Percentiles rank a stretch among this genome's conserved stretches.
These are phyloP conservation scores for Chaetomidium leptoderma DNA, from an alignment of 495 filamentous ascomycete genomes.

Conservation along the genomic window DNA sequence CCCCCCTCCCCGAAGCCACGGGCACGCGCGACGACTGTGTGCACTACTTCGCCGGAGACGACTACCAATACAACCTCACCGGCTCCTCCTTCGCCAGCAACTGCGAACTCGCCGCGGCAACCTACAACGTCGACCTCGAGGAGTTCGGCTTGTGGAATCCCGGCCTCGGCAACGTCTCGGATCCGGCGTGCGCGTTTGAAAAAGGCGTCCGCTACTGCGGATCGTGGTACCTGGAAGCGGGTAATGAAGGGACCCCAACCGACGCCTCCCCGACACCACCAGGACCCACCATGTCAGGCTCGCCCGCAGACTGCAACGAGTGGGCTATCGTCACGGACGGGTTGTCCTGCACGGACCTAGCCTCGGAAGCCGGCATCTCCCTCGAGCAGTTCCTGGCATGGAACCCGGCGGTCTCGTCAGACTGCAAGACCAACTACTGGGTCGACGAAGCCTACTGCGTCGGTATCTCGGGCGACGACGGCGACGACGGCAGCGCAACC, in stretches of 20 bases:
- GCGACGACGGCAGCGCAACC: too few species aligned
- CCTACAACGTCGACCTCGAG: conserved; percentile 12
- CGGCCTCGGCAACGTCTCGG: not conserved
- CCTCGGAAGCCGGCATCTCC: not conserved
- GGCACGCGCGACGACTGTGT: conserved; percentile 23
- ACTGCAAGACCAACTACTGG: conserved; percentile 1
- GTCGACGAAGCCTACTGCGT: conserved; percentile 1
- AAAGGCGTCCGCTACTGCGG: conserved; percentile 1
- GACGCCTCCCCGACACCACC: too few species aligned
- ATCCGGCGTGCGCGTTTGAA: conserved; percentile 12
- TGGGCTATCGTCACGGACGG: not conserved
- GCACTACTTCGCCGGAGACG: conserved; percentile 16
- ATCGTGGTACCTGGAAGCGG: conserved; percentile 13
- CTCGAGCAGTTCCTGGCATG: not conserved
- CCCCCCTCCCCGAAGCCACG: conserved; percentile 15
- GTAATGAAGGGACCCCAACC: too few species aligned
- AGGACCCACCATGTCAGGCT: not conserved
- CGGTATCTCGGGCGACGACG: not conserved
- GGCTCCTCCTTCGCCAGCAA: not conserved
- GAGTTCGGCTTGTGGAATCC: conserved; percentile 12
- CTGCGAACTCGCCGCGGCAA: conserved; percentile 9
- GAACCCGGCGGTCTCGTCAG: not conserved
- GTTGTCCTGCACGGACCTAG: not conserved
- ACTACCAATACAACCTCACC: not conserved
- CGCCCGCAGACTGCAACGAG: not conserved